Base-by-base conservation (phyloP, 169 alveolate genomes). In the Plasmodium berghei region DNA sequence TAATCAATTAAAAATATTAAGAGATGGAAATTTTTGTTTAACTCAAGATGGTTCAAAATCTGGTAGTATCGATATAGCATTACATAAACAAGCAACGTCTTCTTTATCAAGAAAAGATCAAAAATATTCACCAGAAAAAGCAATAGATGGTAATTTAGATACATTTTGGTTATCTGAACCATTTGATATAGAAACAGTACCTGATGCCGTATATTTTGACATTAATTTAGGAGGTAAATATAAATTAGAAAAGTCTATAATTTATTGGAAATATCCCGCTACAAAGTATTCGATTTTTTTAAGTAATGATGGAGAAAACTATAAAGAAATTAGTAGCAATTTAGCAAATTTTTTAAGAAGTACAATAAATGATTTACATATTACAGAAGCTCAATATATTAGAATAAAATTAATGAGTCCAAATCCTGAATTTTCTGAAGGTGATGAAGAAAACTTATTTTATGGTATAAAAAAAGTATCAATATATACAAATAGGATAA, bases 211-310 rank as follows among this genome's bases (percentile, higher is more conserved):
- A 40, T 73, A 80, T n/a, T 91, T 95, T 64, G 94, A 91, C 20
- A 75, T 95, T 16, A 94, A 95, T 93, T 83, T 95, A 74, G 96
- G 95, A n/a, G 95, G 93, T 52, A 64, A 56, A 42, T 95, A 94
- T 87, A 95, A 95, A 87, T 87, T 95, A 26, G 88, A 88, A 54
- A 92, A 87, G 1, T 48, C 93, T 1, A 93, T 93, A 26, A 94
- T 96, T 28, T 96, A 93, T 28, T 96, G 98, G 98, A 96, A 93
- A 67, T 93, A 75, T 52, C 98, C 98, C 1, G 96, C 98, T 14
- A 91, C 96, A 45, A 89, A 94, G 28, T 96, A 94, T 74, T 64
- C 96, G 18, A 87, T 96, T 18, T 63, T 70, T 46, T 75, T 83
- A 28, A 94, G 95, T 70, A 71, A 22, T 2, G 96, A 94, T 72